These are phyloP conservation scores for Talaromyces sp. DNA, from an alignment of 2,329 filamentous ascomycete species.

Conservation along the genomic window DNA sequence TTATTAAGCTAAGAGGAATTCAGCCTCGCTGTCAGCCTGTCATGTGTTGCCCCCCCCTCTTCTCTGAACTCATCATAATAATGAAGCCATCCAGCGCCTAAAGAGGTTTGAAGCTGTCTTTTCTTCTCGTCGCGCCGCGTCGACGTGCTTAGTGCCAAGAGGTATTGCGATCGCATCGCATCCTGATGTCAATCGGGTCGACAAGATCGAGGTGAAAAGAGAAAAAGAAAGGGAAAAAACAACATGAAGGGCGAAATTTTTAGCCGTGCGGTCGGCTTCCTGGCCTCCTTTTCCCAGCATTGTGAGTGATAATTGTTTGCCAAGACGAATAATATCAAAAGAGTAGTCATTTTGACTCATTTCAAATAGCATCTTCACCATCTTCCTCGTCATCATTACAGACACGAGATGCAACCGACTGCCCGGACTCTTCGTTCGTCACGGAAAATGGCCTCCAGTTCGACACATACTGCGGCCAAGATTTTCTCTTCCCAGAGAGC, in stretches of 20 bases:
- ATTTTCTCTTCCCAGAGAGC: background rate
- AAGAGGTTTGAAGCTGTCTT: background rate
- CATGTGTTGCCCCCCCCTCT: background rate
- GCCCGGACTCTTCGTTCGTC: background rate
- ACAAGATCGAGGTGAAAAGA: background rate
- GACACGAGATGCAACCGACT: background rate
- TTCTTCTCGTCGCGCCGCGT: background rate
- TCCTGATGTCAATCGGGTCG: background rate
- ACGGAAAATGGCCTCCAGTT: constrained; percentile 4
- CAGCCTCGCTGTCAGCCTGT: background rate
- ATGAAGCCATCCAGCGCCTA: too few relatives aligned
- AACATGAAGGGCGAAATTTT: background rate
- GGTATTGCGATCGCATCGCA: background rate
- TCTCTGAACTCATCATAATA: too few relatives aligned
- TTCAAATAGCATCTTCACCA: background rate
- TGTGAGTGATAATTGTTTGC: background rate
- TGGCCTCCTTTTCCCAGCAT: background rate
- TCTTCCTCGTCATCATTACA: background rate
- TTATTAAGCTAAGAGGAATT: background rate
- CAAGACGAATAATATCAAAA: background rate
- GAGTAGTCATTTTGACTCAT: background rate
- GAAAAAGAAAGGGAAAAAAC: background rate
- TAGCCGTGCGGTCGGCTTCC: background rate
- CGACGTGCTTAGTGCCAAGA: background rate
- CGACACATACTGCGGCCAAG: background rate